Percentiles rank a stretch among this genome's conserved stretches.
Conservation (phyloP, 148 eudicot species). For the Linanthus parryae region DNA sequence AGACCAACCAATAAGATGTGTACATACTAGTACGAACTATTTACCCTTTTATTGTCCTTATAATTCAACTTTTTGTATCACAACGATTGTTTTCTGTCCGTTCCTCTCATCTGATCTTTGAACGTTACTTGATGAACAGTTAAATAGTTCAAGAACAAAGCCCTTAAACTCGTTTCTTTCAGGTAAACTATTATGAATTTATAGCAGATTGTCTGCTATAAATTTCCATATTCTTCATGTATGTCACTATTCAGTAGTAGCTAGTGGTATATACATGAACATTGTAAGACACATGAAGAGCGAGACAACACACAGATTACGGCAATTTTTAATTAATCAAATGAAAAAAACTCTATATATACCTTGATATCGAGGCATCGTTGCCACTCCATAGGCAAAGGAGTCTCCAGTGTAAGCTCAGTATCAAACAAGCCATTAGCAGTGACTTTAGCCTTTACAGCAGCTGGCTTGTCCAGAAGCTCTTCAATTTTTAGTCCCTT, state of each 20-base stretch:
- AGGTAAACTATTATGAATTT: too few relatives aligned
- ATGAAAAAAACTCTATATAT: not conserved
- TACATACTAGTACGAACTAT: too few relatives aligned
- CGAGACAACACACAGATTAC: not conserved
- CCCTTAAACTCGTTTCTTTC: too few relatives aligned
- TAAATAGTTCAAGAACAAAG: too few relatives aligned
- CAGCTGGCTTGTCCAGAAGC: slow-evolving; percentile 22
- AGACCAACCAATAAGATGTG: too few relatives aligned
- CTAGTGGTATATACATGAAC: not conserved
- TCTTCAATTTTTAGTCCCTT: slow-evolving; percentile 24
- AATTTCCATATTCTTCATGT: too few relatives aligned
- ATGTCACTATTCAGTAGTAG: not conserved
- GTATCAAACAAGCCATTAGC: slow-evolving; percentile 27
- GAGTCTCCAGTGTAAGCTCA: slow-evolving; percentile 48
- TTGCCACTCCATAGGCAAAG: slow-evolving; percentile 77
- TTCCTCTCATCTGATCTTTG: too few relatives aligned
- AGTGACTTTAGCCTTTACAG: slow-evolving; percentile 14
- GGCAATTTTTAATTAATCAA: not conserved
- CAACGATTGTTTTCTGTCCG: too few relatives aligned
- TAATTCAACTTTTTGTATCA: too few relatives aligned
- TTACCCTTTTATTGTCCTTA: too few relatives aligned
- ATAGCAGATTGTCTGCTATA: too few relatives aligned
- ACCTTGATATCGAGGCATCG: slow-evolving; percentile 89
- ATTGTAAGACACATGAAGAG: not conserved
- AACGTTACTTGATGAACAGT: too few relatives aligned